These are phyloP conservation scores for Ogataea henricii DNA, from an alignment of 805 yeast species.

Conservation along the genomic window DNA sequence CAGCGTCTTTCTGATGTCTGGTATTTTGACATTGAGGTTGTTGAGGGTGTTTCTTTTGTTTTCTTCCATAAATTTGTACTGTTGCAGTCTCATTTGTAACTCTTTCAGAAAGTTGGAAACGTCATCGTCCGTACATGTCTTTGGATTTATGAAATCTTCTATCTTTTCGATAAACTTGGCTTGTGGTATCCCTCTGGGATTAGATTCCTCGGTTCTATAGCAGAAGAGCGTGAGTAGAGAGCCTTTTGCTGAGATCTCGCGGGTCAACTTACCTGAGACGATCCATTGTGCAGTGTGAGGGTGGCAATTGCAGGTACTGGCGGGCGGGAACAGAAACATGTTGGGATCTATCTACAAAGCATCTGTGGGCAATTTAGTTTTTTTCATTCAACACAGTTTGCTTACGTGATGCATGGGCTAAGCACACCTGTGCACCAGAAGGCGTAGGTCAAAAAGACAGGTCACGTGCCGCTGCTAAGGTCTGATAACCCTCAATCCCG, in stretches of 20 bases:
- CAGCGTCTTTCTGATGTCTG: conserved; percentile 88
- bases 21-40: conserved; percentile 69
- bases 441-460: neutral
- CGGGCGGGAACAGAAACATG: neutral
- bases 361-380: neutral
- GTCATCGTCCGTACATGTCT: conserved; percentile 36
- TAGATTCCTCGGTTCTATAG: conserved; percentile 56
- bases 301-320: neutral
- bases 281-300: conserved; percentile 14
- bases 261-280: conserved; percentile 20
- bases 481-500: neutral
- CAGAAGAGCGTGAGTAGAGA: neutral
- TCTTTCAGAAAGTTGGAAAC: conserved; percentile 55
- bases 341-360: neutral
- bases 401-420: neutral
- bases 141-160: conserved; percentile 62
- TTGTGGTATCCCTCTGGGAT: conserved; percentile 95
- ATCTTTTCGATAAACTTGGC: conserved; percentile 92
- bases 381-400: no score
- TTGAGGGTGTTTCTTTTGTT: conserved; percentile 50
- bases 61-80: conserved; percentile 84
- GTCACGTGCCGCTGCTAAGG: conserved; percentile 1
- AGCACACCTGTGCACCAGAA: conserved; percentile 1
- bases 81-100: conserved; percentile 86
- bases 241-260: neutral